Evolutionary conservation across 176 grass and related monocot species (phyloP).

Genomic region (Musa itinerans): DNA sequence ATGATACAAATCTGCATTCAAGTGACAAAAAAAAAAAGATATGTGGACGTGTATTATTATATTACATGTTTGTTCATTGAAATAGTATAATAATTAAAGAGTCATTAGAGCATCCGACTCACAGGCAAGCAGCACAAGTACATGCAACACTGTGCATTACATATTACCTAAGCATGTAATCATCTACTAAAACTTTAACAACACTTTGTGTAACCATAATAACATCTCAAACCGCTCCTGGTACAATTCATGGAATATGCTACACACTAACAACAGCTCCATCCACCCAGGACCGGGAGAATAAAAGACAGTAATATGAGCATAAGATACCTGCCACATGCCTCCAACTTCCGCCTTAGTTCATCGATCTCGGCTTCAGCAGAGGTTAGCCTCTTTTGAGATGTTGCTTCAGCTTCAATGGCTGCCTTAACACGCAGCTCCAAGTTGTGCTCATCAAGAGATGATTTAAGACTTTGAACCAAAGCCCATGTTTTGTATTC

Average conservation of each 20-base stretch:
- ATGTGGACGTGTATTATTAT: too few species aligned
- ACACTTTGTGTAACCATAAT: neutral
- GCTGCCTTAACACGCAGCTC: slow-evolving; percentile 82
- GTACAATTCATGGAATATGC: neutral
- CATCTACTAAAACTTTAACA: too few species aligned
- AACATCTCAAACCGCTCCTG: neutral
- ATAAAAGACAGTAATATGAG: slow-evolving; percentile 8
- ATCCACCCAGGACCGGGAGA: too few species aligned
- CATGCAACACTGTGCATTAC: neutral
- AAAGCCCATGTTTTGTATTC: slow-evolving; percentile 71
- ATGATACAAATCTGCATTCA: too few species aligned
- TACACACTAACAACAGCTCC: neutral
- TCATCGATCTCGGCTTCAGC: slow-evolving; percentile 92
- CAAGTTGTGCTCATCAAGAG: slow-evolving; percentile 82
- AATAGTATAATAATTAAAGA: too few species aligned
- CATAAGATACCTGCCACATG: slow-evolving; percentile 49
- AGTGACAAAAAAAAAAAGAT: too few species aligned
- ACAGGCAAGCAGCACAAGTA: too few species aligned
- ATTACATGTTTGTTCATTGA: too few species aligned
- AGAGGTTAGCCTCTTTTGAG: slow-evolving; percentile 71
- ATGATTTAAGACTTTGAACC: slow-evolving; percentile 63
- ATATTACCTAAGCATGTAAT: neutral
- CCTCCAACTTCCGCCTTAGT: slow-evolving; percentile 64
- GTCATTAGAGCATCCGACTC: too few species aligned
- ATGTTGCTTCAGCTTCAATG: slow-evolving; percentile 91